Percentiles rank a stretch among this genome's conserved stretches.
Conservation (phyloP, 1,284 basidiomycete species). For the Hemileia vastatrix region DNA sequence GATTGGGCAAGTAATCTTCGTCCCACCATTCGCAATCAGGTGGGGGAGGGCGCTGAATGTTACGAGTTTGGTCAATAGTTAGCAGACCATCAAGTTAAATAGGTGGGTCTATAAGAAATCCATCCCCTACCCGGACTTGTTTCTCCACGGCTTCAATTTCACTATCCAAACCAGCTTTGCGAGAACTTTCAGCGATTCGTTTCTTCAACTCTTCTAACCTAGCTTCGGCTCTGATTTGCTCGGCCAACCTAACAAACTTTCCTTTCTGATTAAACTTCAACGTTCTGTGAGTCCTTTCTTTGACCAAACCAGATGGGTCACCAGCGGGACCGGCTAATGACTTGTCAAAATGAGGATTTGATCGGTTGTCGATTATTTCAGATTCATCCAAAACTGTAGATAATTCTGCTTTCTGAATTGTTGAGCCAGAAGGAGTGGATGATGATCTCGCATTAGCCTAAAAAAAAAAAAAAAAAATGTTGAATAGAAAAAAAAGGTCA, state of each 20-base stretch:
- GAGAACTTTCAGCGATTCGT: slow-evolving; percentile 79
- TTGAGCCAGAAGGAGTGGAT: not conserved
- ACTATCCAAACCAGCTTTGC: slow-evolving; percentile 82
- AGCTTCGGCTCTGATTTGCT: slow-evolving; percentile 68
- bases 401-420: slow-evolving; percentile 7
- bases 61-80: slow-evolving; percentile 8
- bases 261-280: slow-evolving; percentile 83
- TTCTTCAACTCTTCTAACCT: slow-evolving; percentile 85
- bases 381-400: slow-evolving; percentile 17
- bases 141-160: slow-evolving; percentile 86
- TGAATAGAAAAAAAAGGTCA: slow-evolving; percentile 8
- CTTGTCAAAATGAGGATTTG: slow-evolving; percentile 63
- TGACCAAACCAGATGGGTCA: slow-evolving; percentile 53
- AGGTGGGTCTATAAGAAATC: slow-evolving; percentile 19
- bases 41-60: slow-evolving; percentile 61
- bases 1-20: slow-evolving; percentile 65
- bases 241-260: slow-evolving; percentile 73
- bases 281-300: slow-evolving; percentile 58
- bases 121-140: slow-evolving; percentile 66
- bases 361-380: slow-evolving; percentile 7
- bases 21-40: slow-evolving; percentile 98
- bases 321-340: slow-evolving; percentile 35
- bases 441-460: slow-evolving; percentile 58
- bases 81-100: slow-evolving; percentile 5
- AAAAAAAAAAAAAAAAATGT: not conserved